Percentiles rank a stretch among this genome's conserved stretches.
phyloP scores from a whole-genome alignment of 192 early-diverging fungal genomes.

The Mortierella claussenii region DNA sequence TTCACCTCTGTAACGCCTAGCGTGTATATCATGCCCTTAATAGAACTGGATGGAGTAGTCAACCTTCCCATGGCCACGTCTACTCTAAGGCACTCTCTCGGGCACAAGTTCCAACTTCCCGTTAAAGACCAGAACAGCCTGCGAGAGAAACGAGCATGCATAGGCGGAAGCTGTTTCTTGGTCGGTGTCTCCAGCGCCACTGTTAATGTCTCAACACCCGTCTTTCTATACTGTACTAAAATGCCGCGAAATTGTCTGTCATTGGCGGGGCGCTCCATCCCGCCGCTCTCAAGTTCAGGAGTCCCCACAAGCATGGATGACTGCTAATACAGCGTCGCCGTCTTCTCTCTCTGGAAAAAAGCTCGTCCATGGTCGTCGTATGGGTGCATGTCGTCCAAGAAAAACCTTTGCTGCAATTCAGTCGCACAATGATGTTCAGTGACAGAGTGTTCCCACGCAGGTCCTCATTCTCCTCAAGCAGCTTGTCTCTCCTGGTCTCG shows the following conservation, averaged over 20 bases:
- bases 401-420: slow-evolving; percentile 14
- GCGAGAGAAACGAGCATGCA: slow-evolving; percentile 24
- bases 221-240: slow-evolving; percentile 14
- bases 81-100: slow-evolving; percentile 18
- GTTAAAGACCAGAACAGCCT: slow-evolving; percentile 21
- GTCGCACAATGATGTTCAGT: slow-evolving; percentile 17
- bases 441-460: slow-evolving; percentile 13
- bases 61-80: slow-evolving; percentile 21
- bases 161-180: slow-evolving; percentile 23
- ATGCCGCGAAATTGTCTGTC: slow-evolving; percentile 11
- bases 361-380: slow-evolving; percentile 2
- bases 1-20: slow-evolving; percentile 36
- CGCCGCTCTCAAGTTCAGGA: slow-evolving; percentile 13
- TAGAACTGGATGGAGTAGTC: slow-evolving; percentile 16
- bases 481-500: slow-evolving; percentile 3
- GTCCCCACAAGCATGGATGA: slow-evolving; percentile 20
- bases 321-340: slow-evolving; percentile 18
- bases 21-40: slow-evolving; percentile 8
- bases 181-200: slow-evolving; percentile 30
- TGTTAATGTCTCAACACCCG: slow-evolving; percentile 14
- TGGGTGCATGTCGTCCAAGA: slow-evolving; percentile 17
- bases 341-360: slow-evolving; percentile 17
- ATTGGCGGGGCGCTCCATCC: slow-evolving; percentile 13
- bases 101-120: slow-evolving; percentile 17
- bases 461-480: slow-evolving; percentile 10